Evolutionary conservation across 352 stramenopile species (phyloP).

Genomic region (Phytopythium litorale): DNA sequence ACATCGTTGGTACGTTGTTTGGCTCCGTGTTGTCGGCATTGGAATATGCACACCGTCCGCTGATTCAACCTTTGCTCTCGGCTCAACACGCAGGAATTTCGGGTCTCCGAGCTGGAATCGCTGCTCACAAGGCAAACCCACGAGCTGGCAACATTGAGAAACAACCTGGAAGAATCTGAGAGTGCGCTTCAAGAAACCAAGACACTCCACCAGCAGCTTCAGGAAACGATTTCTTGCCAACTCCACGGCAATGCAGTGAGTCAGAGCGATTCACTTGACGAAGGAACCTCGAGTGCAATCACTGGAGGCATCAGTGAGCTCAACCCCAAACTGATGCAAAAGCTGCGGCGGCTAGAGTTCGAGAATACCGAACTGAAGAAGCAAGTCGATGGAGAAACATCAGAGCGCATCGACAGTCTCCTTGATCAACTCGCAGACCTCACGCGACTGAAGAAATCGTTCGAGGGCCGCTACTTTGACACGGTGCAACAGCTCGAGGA

Average conservation of each 20-base stretch:
- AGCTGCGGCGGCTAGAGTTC: constrained; percentile 46
- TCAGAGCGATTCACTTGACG: not conserved
- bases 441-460: constrained; percentile 60
- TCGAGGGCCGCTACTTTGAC: constrained; percentile 69
- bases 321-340: constrained; percentile 67
- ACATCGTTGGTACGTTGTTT: constrained; percentile 45
- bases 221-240: constrained; percentile 29
- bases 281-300: constrained; percentile 8
- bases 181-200: constrained; percentile 33
- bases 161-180: constrained; percentile 27
- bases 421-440: constrained; percentile 56
- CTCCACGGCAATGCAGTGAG: constrained; percentile 1
- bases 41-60: not conserved
- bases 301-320: constrained; percentile 47
- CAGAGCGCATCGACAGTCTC: constrained; percentile 47
- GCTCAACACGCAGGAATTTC: constrained; percentile 42
- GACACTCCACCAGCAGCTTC: constrained; percentile 45
- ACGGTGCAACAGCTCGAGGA: constrained; percentile 22
- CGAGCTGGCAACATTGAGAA: constrained; percentile 21
- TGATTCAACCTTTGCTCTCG: not conserved
- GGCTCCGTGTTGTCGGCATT: not conserved
- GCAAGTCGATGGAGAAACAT: constrained; percentile 48
- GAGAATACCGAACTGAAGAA: constrained; percentile 53
- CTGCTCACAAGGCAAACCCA: constrained; percentile 25
- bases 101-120: constrained; percentile 49